A percentile compares a stretch with the other conserved stretches of the same genome.
phyloP scores from a whole-genome alignment of 805 yeast genomes.

The Peterozyma xylosa region DNA sequence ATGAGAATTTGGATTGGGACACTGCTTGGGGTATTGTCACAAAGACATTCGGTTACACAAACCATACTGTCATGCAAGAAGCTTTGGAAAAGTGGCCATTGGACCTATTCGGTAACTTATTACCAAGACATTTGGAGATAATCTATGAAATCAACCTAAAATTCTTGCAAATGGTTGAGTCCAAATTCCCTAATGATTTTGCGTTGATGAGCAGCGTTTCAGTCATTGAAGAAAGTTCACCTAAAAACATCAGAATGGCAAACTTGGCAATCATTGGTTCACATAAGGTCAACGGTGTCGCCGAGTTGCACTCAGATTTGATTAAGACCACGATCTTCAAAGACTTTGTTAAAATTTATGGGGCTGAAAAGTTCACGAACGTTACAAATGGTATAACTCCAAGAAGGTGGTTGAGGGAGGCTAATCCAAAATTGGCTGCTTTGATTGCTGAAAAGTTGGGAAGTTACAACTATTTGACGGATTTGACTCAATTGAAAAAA shows the following conservation, averaged over 20 bases:
- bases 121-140: constrained; percentile 89
- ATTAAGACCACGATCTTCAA: constrained; percentile 83
- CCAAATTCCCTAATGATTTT: constrained; percentile 67
- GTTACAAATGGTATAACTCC: constrained; percentile 96
- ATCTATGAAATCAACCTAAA: constrained; percentile 77
- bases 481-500: constrained; percentile 58
- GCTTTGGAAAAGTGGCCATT: constrained; percentile 96
- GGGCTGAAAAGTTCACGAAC: constrained; percentile 77
- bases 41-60: constrained; percentile 81
- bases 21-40: constrained; percentile 82
- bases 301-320: constrained; percentile 88
- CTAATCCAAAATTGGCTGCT: constrained; percentile 75
- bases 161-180: constrained; percentile 72
- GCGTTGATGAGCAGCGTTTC: constrained; percentile 66
- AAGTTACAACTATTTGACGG: constrained; percentile 59
- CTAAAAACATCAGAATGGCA: constrained; percentile 90
- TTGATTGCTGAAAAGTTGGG: constrained; percentile 69
- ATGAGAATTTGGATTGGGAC: constrained; percentile 76
- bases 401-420: constrained; percentile 92
- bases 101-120: constrained; percentile 63
- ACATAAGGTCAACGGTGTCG: constrained; percentile 92
- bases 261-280: constrained; percentile 85
- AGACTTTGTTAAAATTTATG: constrained; percentile 81
- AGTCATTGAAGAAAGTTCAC: constrained; percentile 72
- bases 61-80: constrained; percentile 92